Conservation (phyloP, 1,284 basidiomycete species). For the Irpex lacteus region DNA sequence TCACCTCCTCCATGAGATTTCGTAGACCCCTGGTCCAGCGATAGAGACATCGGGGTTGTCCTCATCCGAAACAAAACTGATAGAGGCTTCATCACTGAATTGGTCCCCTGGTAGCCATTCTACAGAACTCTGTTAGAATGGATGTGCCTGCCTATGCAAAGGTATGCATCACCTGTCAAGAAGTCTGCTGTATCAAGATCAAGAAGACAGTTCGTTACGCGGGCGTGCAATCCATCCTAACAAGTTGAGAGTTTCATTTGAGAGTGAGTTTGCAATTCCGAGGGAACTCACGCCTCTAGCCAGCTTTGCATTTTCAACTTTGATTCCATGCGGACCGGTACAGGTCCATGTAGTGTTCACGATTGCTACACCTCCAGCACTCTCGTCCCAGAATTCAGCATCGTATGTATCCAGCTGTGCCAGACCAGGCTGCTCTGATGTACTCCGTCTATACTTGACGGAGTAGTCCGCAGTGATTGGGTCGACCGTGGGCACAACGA, state of each 20-base stretch:
- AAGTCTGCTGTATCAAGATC: constrained; percentile 36
- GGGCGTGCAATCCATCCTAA: constrained; percentile 46
- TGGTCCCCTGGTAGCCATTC: constrained; percentile 65
- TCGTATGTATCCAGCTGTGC: constrained; percentile 60
- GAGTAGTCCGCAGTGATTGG: constrained; percentile 52
- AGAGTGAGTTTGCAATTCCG: not conserved
- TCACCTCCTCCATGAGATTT: constrained; percentile 69
- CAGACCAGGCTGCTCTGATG: constrained; percentile 37
- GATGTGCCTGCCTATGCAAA: not conserved
- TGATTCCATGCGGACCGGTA: constrained; percentile 49
- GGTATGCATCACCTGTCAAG: constrained; percentile 23
- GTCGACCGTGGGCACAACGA: constrained; percentile 55
- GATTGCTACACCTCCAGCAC: constrained; percentile 51
- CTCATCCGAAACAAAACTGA: constrained; percentile 45
- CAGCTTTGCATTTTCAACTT: constrained; percentile 48
- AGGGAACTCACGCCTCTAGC: constrained; percentile 42
- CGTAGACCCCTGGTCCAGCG: constrained; percentile 54
- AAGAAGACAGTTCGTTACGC: constrained; percentile 40
- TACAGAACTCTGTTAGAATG: constrained; percentile 25
- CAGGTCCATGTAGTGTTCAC: constrained; percentile 51
- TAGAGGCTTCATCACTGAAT: constrained; percentile 52
- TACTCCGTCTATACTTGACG: constrained; percentile 45
- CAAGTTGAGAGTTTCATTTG: not conserved
- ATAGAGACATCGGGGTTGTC: constrained; percentile 37
- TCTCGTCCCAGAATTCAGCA: constrained; percentile 50